Evolutionary conservation across 768 basidiomycete species (phyloP), one percentile per base, ranked within the genome.

Genomic region (Boletus tomentosulus): DNA sequence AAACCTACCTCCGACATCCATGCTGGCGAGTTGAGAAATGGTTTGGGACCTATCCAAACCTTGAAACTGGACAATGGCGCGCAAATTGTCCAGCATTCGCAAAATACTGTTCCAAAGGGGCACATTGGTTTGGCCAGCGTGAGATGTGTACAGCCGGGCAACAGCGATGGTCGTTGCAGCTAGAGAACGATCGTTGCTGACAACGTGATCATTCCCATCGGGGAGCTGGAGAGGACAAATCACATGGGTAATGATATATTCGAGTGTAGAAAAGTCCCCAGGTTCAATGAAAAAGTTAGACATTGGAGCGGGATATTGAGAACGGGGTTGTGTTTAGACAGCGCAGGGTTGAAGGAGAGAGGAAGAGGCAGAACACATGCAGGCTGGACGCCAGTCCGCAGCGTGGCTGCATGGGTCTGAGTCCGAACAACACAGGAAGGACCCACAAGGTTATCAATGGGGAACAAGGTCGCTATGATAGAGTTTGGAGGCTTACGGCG

Each of bases 211-310:
- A n/a, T 72, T 64, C 5, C 59, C 46, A 33, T 73, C 66, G 0
- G 76, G 76, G 4, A 74, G 59, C 31, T 66, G 63, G 0, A 73
- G 71, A 3, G 78, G 78, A 16, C 74, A 55, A 57, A 77, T 74
- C 0, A 78, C 61, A 49, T 78, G 77, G 30, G 72, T 69, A 22
- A 73, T 51, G 22, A 70, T 57, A 47, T 76, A 78, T 13, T 54
- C 27, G 1, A n/a, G 28, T 11, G 37, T 13, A 37, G 25, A 15
- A 39, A 27, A 2, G 16, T 38, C 48, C 16, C 15, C 37, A 15
- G 25, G 11, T 16, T 19, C 37, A 22, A 27, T 16, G 16, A 38
- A 15, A 48, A 13, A 28, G 48, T 16, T 3, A 38, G 37, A 11
- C 27, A 39, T 39, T 30, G 24, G 27, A 13, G 27, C 1, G 38